phyloP scores from a whole-genome alignment of 1,284 basidiomycete species.

The Papiliotrema fonsecae region DNA sequence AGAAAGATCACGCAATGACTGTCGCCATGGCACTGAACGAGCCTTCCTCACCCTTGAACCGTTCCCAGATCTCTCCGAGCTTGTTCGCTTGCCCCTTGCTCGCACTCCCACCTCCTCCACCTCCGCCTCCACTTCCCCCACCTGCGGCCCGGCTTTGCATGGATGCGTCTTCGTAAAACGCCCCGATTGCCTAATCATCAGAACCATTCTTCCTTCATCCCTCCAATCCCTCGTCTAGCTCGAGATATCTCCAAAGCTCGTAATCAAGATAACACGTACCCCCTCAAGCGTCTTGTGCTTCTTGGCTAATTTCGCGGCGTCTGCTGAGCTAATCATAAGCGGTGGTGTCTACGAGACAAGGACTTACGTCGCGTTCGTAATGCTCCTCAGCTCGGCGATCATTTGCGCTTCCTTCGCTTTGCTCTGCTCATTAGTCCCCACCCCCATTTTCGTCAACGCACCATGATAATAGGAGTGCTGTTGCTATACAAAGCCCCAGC shows the following conservation, averaged over 20 bases:
- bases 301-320: constrained; percentile 41
- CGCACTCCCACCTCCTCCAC: background rate
- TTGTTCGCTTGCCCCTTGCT: constrained; percentile 40
- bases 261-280: constrained; percentile 23
- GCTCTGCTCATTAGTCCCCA: too few relatives aligned
- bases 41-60: constrained; percentile 47
- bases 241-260: too few relatives aligned
- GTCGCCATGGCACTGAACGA: too few relatives aligned
- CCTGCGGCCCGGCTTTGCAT: constrained; percentile 15
- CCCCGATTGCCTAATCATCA: constrained; percentile 33
- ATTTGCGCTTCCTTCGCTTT: constrained; percentile 13
- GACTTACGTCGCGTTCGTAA: constrained; percentile 42
- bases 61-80: constrained; percentile 46
- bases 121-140: constrained; percentile 8
- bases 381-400: constrained; percentile 32
- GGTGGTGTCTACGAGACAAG: background rate
- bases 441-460: too few relatives aligned
- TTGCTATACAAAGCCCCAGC: too few relatives aligned
- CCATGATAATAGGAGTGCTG: too few relatives aligned
- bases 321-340: constrained; percentile 20
- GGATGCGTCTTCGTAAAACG: constrained; percentile 34
- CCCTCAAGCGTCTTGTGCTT: constrained; percentile 42
- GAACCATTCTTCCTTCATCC: background rate
- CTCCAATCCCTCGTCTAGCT: too few relatives aligned
- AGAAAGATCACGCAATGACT: too few relatives aligned